phyloP scores from a whole-genome alignment of 2,329 filamentous ascomycete genomes.

The Cladosporium sp. region DNA sequence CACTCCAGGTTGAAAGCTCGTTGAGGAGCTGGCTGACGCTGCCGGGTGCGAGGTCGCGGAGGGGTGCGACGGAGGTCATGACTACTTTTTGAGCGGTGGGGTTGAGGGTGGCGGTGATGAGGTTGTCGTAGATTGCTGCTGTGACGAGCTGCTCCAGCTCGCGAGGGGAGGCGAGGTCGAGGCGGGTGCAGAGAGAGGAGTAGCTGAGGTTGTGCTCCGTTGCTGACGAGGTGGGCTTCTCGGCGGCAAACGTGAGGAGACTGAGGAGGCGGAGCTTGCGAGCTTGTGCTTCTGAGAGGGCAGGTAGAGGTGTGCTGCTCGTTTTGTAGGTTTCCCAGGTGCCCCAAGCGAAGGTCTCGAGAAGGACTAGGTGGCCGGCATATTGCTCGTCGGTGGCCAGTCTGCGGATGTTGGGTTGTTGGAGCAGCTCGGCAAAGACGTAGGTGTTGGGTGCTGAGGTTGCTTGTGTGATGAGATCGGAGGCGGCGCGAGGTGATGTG shows the following conservation, averaged over 20 bases:
- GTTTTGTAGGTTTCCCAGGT: constrained; percentile 74
- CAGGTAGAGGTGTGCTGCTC: constrained; percentile 57
- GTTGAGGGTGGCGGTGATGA: constrained; percentile 79
- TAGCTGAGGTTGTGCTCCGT: constrained; percentile 60
- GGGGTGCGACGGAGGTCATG: constrained; percentile 74
- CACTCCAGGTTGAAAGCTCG: constrained; percentile 69
- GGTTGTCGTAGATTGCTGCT: constrained; percentile 77
- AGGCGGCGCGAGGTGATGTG: constrained; percentile 75
- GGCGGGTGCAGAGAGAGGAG: constrained; percentile 57
- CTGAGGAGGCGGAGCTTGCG: constrained; percentile 89
- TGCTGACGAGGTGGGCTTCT: constrained; percentile 30
- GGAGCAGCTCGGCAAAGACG: constrained; percentile 90
- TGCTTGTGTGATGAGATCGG: constrained; percentile 80
- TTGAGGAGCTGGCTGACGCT: constrained; percentile 65
- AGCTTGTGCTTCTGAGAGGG: constrained; percentile 66
- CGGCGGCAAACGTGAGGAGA: constrained; percentile 73
- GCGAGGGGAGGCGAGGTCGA: constrained; percentile 63
- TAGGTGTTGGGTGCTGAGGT: constrained; percentile 88
- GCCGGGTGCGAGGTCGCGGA: constrained; percentile 77
- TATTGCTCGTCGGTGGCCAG: constrained; percentile 63
- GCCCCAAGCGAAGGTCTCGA: constrained; percentile 89
- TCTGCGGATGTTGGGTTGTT: constrained; percentile 71
- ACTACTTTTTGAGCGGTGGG: constrained; percentile 69
- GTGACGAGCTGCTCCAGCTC: constrained; percentile 85
- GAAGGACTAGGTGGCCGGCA: constrained; percentile 60